Conservation (phyloP, 768 basidiomycete species). For the Epithele typhae region DNA sequence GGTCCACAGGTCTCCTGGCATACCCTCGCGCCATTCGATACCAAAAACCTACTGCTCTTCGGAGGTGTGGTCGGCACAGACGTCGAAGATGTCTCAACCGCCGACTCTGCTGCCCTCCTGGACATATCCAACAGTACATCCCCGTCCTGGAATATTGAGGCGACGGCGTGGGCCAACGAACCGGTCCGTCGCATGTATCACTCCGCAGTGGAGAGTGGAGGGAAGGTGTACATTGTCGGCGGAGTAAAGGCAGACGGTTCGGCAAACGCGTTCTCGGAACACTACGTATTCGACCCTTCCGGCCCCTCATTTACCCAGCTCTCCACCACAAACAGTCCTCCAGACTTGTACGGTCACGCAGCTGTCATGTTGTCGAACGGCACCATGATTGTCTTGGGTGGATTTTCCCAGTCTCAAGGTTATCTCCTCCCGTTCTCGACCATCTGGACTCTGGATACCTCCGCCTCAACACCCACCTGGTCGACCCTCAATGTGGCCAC, state of each 20-base stretch:
- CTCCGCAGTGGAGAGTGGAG: conserved; percentile 47
- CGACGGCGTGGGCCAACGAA: conserved; percentile 54
- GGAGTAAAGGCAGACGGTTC: conserved; percentile 85
- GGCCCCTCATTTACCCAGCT: conserved; percentile 49
- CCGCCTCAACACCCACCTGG: conserved; percentile 47
- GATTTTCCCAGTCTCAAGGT: conserved; percentile 46
- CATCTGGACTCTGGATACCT: conserved; percentile 63
- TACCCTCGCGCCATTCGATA: conserved; percentile 63
- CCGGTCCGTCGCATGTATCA: conserved; percentile 79
- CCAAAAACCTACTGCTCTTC: conserved; percentile 54
- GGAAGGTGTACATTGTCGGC: conserved; percentile 67
- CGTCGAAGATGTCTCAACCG: conserved; percentile 42
- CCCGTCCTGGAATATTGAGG: conserved; percentile 46
- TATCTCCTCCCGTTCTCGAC: conserved; percentile 51
- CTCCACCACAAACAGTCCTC: conserved; percentile 53
- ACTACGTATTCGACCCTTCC: conserved; percentile 57
- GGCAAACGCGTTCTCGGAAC: conserved; percentile 51
- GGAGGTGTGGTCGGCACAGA: conserved; percentile 70
- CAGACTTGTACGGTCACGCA: conserved; percentile 68
- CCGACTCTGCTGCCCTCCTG: conserved; percentile 65
- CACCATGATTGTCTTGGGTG: conserved; percentile 70
- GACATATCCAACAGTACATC: conserved; percentile 33
- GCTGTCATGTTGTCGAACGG: conserved; percentile 69
- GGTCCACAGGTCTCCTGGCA: conserved; percentile 77
- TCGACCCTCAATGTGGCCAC: conserved; percentile 33